Base-by-base conservation (phyloP, 148 eudicot species). In the Amaranthus hypochondriacus region DNA sequence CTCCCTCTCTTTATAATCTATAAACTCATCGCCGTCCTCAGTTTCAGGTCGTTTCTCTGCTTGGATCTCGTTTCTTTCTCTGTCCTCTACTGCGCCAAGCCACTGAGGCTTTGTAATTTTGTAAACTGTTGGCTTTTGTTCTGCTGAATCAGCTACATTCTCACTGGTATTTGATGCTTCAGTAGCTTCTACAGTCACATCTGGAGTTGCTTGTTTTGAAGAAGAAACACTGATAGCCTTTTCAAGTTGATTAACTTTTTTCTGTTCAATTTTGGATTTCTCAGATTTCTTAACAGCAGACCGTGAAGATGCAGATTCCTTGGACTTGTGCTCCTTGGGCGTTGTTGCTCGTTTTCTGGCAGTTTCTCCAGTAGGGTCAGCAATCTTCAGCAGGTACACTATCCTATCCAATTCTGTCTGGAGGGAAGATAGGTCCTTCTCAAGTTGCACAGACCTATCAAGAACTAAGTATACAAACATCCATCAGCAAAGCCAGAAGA, bases 341-440 rank as follows among this genome's bases (percentile, higher is more conserved):
- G 72, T 56, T 11, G 76, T 68, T 75, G 79, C 89, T 76, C 99
- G 84, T 75, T 90, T 90, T 77, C 76, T 90, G 51, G 89, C 83
- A 76, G 91, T 87, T 83, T 90, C 99, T 78, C 97, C 99, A 0
- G 84, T 78, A 55, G 99, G 99, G 64, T 96, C 99, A 7, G 97
- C 99, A 73, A 92, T 83, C 82, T 82, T 92, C 77, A 96, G 84
- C 91, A 96, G 83, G 88, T 90, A 96, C 9, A 85, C 82, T 57
- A 96, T 72, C 86, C 95, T 82, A 75, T 92, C 95, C 82, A 96
- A 73, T 82, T 96, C 90, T 44, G 88, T 84, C 79, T 92, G 94
- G 57, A 96, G 93, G 44, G 79, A 47, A 42, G 89, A 79, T 74
- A 96, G 46, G 76, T 96, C 96, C 78, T 87, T 89, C 74, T 82